Evolutionary conservation across 306 rosid species (phyloP).

Genomic region (Coriaria nepalensis): DNA sequence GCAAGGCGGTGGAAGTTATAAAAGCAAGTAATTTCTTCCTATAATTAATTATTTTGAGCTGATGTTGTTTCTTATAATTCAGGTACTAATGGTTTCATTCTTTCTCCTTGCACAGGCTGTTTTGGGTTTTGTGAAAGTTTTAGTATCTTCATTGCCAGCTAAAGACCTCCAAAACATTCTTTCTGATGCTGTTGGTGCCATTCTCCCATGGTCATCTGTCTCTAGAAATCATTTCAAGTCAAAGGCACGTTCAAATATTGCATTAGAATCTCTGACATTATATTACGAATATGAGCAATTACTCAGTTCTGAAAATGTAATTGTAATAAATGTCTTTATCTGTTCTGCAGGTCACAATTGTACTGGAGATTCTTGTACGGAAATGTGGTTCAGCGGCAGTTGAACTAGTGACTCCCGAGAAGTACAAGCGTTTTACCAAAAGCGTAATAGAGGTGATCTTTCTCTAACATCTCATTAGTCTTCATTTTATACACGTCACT

Average conservation of each 20-base stretch:
- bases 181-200: conserved; percentile 38
- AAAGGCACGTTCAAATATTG: conserved; percentile 39
- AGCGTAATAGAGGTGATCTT: conserved; percentile 47
- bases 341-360: conserved; percentile 49
- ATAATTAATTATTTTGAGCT: conserved; percentile 5
- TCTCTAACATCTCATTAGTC: background rate
- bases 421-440: conserved; percentile 50
- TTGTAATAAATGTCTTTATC: conserved; percentile 1
- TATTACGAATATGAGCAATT: too few species aligned
- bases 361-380: conserved; percentile 63
- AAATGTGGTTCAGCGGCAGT: conserved; percentile 75
- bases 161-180: conserved; percentile 49
- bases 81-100: conserved; percentile 18
- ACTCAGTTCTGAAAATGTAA: background rate
- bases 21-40: conserved; percentile 52
- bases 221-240: conserved; percentile 77
- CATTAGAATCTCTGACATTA: conserved; percentile 6
- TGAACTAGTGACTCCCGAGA: conserved; percentile 51
- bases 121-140: conserved; percentile 84
- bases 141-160: conserved; percentile 60
- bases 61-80: conserved; percentile 12
- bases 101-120: conserved; percentile 57
- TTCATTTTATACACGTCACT: background rate
- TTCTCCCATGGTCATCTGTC: conserved; percentile 70
- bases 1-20: conserved; percentile 63